Percentiles rank a stretch among this genome's conserved stretches.
Evolutionary conservation across 2,329 filamentous ascomycete genomes (phyloP).

Genomic region (Pestalotiopsis sp.): DNA sequence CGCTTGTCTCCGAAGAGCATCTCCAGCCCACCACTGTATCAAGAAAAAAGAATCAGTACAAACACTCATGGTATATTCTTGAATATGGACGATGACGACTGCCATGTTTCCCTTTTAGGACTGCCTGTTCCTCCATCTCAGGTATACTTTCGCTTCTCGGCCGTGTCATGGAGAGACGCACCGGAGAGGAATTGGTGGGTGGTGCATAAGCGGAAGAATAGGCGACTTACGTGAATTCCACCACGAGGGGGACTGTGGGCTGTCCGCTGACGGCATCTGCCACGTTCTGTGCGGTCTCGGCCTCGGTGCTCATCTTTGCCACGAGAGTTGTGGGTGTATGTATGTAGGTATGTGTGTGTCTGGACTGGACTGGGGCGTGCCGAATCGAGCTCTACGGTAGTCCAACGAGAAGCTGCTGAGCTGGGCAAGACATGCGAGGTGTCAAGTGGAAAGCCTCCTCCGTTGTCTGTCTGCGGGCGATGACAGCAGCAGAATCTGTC

Average conservation of each 20-base stretch:
- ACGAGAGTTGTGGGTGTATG: neutral
- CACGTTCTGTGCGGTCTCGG: constrained; percentile 4
- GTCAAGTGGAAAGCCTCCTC: neutral
- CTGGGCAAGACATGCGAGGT: neutral
- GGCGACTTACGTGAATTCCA: constrained; percentile 13
- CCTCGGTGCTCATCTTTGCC: constrained; percentile 5
- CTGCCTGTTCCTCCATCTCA: neutral
- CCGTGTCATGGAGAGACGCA: neutral
- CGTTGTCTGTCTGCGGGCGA: neutral
- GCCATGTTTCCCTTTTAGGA: neutral
- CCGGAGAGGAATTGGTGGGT: neutral
- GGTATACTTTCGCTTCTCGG: neutral
- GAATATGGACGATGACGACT: neutral
- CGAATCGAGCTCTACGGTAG: neutral
- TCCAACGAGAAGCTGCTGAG: neutral
- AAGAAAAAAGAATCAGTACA: neutral
- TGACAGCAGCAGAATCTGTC: neutral
- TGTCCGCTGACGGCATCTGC: neutral
- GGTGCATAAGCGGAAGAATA: neutral
- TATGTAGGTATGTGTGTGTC: neutral
- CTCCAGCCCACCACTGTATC: constrained; percentile 81
- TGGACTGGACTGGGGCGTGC: neutral
- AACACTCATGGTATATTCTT: neutral
- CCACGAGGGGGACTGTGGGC: constrained; percentile 11
- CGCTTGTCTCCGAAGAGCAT: constrained; percentile 87